Percentiles rank a stretch among this genome's conserved stretches.
These are phyloP conservation scores for Dendrocalamus latiflorus DNA, from an alignment of 202 grass and related monocot genomes.

Conservation along the genomic window DNA sequence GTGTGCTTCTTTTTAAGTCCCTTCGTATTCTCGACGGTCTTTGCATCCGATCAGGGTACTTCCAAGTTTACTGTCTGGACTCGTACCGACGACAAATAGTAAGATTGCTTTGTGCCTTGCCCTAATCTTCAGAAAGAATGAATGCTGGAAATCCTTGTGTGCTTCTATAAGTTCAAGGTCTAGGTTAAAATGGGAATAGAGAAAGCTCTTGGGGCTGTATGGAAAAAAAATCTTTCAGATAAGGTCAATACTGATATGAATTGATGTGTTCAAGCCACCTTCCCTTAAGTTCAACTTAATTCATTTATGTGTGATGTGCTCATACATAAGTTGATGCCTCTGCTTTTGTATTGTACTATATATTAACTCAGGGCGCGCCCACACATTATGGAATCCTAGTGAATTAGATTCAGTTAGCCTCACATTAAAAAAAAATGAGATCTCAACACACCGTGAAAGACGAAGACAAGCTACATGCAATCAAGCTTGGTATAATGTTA, in stretches of 20 bases:
- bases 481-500: constrained; percentile 26
- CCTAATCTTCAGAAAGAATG: background rate
- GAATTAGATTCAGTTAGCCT: background rate
- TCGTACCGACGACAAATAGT: no score
- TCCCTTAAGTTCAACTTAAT: background rate
- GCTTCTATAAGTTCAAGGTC: background rate
- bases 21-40: no score
- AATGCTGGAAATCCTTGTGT: background rate
- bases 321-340: background rate
- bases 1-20: no score
- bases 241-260: background rate
- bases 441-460: constrained; percentile 15
- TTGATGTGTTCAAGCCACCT: constrained; percentile 22
- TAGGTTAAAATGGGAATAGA: background rate
- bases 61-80: no score
- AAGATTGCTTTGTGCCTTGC: background rate
- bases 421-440: constrained; percentile 36
- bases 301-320: constrained; percentile 4
- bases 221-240: background rate
- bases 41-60: no score
- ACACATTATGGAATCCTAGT: constrained; percentile 12
- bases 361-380: background rate
- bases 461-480: constrained; percentile 18
- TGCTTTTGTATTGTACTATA: constrained; percentile 2
- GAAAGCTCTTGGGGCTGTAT: background rate